These are phyloP conservation scores for Cynara cardunculus DNA, from an alignment of 129 eudicot species.

Conservation along the genomic window DNA sequence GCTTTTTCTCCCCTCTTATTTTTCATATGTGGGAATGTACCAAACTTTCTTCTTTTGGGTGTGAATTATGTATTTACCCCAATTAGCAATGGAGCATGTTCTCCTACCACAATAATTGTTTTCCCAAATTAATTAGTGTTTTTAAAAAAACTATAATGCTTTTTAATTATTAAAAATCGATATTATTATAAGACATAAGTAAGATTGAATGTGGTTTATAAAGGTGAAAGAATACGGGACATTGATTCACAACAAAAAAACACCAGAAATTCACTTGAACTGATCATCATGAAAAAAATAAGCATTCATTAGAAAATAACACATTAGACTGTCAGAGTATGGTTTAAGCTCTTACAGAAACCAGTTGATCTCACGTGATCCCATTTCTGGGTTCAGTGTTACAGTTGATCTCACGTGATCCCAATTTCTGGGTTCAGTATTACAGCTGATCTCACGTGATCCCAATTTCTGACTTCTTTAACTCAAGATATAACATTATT, in stretches of 20 bases:
- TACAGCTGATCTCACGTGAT: too few species aligned
- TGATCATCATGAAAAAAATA: background rate
- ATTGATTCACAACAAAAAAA: background rate
- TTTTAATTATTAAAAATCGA: background rate
- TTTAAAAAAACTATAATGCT: background rate
- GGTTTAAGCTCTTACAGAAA: too few species aligned
- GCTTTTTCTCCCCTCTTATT: background rate
- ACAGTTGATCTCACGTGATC: too few species aligned
- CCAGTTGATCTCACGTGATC: too few species aligned
- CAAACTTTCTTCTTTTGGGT: slow-evolving; percentile 14
- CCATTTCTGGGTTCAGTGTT: too few species aligned
- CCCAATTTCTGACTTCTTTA: too few species aligned
- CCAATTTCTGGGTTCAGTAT: too few species aligned
- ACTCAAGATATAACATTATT: too few species aligned
- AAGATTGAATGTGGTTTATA: background rate
- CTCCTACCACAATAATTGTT: background rate
- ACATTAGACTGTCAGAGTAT: too few species aligned
- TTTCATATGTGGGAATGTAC: background rate
- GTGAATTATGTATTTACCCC: slow-evolving; percentile 16
- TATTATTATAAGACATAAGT: background rate
- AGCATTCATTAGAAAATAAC: too few species aligned
- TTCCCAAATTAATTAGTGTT: background rate
- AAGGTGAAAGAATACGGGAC: background rate
- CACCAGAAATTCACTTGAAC: background rate
- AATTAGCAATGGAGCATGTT: slow-evolving; percentile 15